A percentile compares a stretch with the other conserved stretches of the same genome.
Conservation (phyloP, 257 asterid genomes). For the Nicotiana noctiflora region DNA sequence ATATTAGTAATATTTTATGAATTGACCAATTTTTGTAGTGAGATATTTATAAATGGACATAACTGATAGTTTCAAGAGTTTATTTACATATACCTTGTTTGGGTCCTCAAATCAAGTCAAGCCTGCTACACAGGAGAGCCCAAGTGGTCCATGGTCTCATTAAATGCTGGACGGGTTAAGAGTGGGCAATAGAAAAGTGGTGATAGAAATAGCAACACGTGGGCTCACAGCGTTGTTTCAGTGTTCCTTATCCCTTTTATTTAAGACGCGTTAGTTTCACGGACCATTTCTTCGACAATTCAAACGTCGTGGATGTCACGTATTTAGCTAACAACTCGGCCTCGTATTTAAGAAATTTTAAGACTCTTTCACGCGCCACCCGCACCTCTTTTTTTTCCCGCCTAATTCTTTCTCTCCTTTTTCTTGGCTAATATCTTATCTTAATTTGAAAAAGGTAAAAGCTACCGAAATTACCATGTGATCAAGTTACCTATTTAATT, state of each 20-base stretch:
- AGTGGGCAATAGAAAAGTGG: neutral
- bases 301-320: constrained; percentile 2
- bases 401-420: neutral
- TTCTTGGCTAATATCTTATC: neutral
- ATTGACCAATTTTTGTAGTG: no score
- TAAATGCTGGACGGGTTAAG: neutral
- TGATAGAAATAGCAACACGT: neutral
- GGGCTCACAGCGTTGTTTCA: neutral
- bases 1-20: no score
- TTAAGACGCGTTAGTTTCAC: neutral
- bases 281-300: constrained; percentile 2
- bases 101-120: neutral
- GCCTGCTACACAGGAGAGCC: neutral
- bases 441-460: neutral
- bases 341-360: neutral
- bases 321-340: neutral
- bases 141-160: neutral
- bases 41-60: no score
- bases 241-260: neutral
- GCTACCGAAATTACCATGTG: neutral
- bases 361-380: neutral
- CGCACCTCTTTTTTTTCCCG: neutral
- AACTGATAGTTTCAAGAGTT: no score
- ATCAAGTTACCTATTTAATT: neutral
- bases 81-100: neutral